A percentile compares a stretch with the other conserved stretches of the same genome.
Conservation (phyloP, 805 yeast species). For the Myxozyma geophila region DNA sequence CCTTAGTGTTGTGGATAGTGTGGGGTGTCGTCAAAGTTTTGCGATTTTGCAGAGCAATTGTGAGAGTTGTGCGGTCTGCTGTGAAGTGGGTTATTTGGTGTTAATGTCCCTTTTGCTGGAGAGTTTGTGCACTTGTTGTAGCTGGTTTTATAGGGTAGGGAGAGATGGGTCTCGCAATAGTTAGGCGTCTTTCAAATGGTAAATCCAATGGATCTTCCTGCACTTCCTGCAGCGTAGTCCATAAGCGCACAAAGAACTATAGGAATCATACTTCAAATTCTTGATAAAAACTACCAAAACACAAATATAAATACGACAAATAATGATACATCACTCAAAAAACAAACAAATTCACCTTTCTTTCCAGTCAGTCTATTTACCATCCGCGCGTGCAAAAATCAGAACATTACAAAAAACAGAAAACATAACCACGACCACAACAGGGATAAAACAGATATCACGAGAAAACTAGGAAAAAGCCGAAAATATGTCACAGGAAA, state of each 20-base stretch:
- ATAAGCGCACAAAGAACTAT: too few relatives aligned
- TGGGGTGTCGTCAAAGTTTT: conserved; percentile 32
- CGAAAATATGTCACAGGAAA: neutral
- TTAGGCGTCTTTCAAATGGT: too few relatives aligned
- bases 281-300: neutral
- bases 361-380: neutral
- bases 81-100: conserved; percentile 20
- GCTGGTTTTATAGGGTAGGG: neutral
- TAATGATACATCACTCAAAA: neutral
- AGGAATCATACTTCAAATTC: neutral
- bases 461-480: neutral
- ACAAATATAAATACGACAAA: neutral
- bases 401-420: neutral
- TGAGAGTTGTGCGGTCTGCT: conserved; percentile 9
- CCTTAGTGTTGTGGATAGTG: conserved; percentile 28
- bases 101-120: neutral
- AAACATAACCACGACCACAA: neutral
- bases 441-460: neutral
- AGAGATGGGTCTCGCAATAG: too few relatives aligned
- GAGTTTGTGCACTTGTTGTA: neutral
- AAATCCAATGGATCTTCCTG: neutral
- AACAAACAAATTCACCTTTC: neutral
- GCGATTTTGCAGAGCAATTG: conserved; percentile 14
- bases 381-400: neutral
- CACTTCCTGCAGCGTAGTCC: neutral